Evolutionary conservation across 1,139 yeast species (phyloP).

Genomic region (Casaregolazyma lundiana): DNA sequence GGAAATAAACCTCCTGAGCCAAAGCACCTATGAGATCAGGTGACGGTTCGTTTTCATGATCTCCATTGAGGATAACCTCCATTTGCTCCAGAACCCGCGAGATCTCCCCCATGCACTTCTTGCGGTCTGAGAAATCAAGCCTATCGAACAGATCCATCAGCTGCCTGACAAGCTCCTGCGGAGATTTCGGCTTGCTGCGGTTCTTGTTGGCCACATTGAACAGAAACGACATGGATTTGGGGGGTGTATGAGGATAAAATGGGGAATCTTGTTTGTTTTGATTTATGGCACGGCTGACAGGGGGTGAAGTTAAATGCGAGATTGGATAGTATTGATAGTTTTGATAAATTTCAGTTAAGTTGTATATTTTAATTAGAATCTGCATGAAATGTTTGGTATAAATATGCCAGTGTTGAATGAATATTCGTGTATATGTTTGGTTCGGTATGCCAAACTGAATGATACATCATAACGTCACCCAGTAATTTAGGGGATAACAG

Average conservation of each 20-base stretch:
- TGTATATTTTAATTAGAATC: too few relatives aligned
- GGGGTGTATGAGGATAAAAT: neutral
- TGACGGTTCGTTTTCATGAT: conserved; percentile 62
- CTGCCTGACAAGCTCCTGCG: conserved; percentile 73
- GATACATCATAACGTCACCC: too few relatives aligned
- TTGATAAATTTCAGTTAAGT: too few relatives aligned
- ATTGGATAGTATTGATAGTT: too few relatives aligned
- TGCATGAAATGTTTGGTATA: too few relatives aligned
- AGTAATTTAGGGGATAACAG: too few relatives aligned
- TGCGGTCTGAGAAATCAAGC: conserved; percentile 29
- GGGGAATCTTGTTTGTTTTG: neutral
- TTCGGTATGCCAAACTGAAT: too few relatives aligned
- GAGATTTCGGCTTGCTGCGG: conserved; percentile 80
- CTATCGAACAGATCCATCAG: conserved; percentile 69
- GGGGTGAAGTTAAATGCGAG: neutral
- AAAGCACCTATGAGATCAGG: conserved; percentile 67
- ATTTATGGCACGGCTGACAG: conserved; percentile 4
- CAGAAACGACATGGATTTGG: conserved; percentile 65
- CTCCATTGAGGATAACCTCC: conserved; percentile 68
- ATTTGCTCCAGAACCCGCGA: conserved; percentile 63
- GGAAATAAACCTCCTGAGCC: conserved; percentile 71
- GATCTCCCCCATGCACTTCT: conserved; percentile 67
- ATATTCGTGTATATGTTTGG: too few relatives aligned
- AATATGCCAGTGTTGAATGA: too few relatives aligned
- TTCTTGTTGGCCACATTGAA: conserved; percentile 44